Evolutionary conservation across 352 stramenopile species (phyloP), one percentile per base, ranked within the genome.

Genomic region (Globisporangium carolinianum): DNA sequence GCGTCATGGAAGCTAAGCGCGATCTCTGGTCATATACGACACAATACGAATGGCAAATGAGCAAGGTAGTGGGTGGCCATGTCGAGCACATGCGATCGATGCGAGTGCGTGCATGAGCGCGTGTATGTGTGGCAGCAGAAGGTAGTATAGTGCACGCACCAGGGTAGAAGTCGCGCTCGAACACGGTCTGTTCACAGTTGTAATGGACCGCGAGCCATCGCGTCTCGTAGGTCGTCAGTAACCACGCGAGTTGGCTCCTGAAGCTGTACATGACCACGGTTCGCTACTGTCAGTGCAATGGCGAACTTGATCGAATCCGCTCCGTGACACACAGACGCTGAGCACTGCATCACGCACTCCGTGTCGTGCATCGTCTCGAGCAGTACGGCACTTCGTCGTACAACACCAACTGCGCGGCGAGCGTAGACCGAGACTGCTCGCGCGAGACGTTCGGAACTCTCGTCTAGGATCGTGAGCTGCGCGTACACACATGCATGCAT

Each of bases 161-260:
- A 53, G 71, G 66, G 15, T 83, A 65, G 17, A 66, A 74, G 57
- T 84, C 74, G 5, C 83, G 58, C 14, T 77, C 75, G 37, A 78
- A 83, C 10, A 84, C 57, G 2, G 57, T 68, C 32, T 73, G 60
- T 45, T 89, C 79, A 38, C 67, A 73, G 24, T 67, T 65, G 45
- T 67, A 78, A 51, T 75, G 66, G 10, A 84, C 61, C 1, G 73
- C 68, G 56, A 45, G 67, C 79, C 79, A 89, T n/a, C 76, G 70
- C 38, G 69, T 63, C 10, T 65, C 55, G 45, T 89, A 75, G 8
- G 52, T 65, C 1, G 60, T 52, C 15, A 77, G 37, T 14, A 79
- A 58, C 79, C 76, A 86, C 17, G 24, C 15, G 0, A 83, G 45
- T 38, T 86, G 74, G 3, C 63, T 55, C 38, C 48, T 71, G 42